A percentile compares a stretch with the other conserved stretches of the same genome.
These are phyloP conservation scores for Yamadazyma akitaensis DNA, from an alignment of 805 yeast species.

Conservation along the genomic window DNA sequence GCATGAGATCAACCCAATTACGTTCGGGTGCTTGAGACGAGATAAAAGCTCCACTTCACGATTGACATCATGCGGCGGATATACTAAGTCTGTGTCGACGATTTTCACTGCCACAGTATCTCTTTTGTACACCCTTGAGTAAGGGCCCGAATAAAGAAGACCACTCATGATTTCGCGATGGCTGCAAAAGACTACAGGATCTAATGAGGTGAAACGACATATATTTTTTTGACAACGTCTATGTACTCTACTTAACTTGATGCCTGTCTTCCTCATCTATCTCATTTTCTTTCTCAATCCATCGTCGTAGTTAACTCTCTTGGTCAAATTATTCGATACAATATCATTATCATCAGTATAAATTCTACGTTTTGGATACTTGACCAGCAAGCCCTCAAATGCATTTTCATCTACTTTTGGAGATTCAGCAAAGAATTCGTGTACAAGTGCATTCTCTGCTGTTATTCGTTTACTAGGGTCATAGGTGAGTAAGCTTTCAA, in stretches of 20 bases:
- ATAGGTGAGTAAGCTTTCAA: conserved; percentile 66
- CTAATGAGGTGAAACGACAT: too few relatives aligned
- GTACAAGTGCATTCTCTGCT: conserved; percentile 72
- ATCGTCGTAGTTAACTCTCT: conserved; percentile 19
- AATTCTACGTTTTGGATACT: conserved; percentile 83
- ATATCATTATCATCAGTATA: conserved; percentile 87
- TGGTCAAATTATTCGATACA: conserved; percentile 23
- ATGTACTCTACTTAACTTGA: neutral
- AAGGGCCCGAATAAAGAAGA: conserved; percentile 32
- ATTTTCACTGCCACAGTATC: conserved; percentile 30
- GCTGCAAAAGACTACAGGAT: neutral
- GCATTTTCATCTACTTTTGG: conserved; percentile 73
- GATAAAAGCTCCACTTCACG: conserved; percentile 29
- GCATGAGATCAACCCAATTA: conserved; percentile 20
- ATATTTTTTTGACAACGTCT: neutral
- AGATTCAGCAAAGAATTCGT: conserved; percentile 71
- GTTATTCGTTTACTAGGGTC: conserved; percentile 81
- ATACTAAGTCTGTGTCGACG: conserved; percentile 34
- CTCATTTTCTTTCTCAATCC: conserved; percentile 21
- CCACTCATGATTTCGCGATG: conserved; percentile 4
- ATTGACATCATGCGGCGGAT: conserved; percentile 35
- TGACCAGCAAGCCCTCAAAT: conserved; percentile 68
- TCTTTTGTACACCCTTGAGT: conserved; percentile 29
- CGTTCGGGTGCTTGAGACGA: conserved; percentile 14
- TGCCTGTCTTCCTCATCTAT: neutral